A percentile compares a stretch with the other conserved stretches of the same genome.
phyloP scores from a whole-genome alignment of 2,329 filamentous ascomycete genomes.

The Penicillium hordei region DNA sequence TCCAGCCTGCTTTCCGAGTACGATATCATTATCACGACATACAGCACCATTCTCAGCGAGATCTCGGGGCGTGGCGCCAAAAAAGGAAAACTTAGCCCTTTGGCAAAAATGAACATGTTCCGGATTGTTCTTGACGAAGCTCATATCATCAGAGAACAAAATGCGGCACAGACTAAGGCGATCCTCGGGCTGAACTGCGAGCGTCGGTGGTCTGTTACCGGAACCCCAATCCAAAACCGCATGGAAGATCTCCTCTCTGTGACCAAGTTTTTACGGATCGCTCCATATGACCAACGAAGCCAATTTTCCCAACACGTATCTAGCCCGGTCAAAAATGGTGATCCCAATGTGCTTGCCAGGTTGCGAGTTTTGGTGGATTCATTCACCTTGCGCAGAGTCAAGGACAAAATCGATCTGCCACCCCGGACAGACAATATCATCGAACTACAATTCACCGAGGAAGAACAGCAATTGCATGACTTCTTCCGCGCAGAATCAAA shows the following conservation, averaged over 20 bases:
- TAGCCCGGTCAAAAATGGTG: constrained; percentile 80
- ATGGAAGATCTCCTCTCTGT: constrained; percentile 86
- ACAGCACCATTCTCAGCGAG: constrained; percentile 82
- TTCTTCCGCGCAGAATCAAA: constrained; percentile 80
- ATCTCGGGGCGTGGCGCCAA: constrained; percentile 65
- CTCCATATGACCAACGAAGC: constrained; percentile 76
- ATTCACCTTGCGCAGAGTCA: constrained; percentile 87
- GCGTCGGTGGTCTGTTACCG: constrained; percentile 94
- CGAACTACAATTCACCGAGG: constrained; percentile 69
- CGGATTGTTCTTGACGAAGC: constrained; percentile 92
- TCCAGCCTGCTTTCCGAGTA: constrained; percentile 66
- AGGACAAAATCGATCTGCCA: constrained; percentile 85
- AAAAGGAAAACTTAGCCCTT: constrained; percentile 54
- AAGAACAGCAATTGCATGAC: constrained; percentile 77
- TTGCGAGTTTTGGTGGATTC: constrained; percentile 87
- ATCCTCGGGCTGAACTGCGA: constrained; percentile 76
- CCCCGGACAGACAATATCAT: constrained; percentile 70
- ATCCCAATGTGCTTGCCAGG: constrained; percentile 75
- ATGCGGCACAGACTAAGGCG: constrained; percentile 78
- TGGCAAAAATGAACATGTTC: constrained; percentile 85
- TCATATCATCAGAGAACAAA: constrained; percentile 86
- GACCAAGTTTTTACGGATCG: constrained; percentile 78
- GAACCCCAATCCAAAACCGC: constrained; percentile 91
- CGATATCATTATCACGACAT: constrained; percentile 89
- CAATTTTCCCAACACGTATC: constrained; percentile 80